These are phyloP conservation scores for Xylaria sp. DNA, from an alignment of 2,329 filamentous ascomycete genomes.

Conservation along the genomic window DNA sequence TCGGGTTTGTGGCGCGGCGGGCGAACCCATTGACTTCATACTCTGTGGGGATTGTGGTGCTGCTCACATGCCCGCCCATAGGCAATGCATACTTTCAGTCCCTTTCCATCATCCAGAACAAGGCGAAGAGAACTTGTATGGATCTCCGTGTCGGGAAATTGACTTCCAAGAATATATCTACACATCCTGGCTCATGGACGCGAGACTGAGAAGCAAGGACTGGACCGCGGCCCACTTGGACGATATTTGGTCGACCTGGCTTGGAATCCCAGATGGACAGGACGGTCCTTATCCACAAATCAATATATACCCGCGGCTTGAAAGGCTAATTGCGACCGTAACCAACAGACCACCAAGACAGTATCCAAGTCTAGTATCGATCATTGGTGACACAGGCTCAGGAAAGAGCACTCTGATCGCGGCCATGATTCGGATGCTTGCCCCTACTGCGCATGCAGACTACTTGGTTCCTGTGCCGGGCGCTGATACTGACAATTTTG, in stretches of 20 bases:
- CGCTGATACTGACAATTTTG: background rate
- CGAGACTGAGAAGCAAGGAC: background rate
- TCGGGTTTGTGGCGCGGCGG: background rate
- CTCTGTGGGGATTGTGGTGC: background rate
- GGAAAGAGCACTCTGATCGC: background rate
- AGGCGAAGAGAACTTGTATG: background rate
- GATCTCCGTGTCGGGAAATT: background rate
- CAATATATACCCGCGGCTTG: background rate
- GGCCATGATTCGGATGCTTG: conserved; percentile 4
- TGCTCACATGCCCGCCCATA: background rate
- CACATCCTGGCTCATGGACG: conserved; percentile 1
- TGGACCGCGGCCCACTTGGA: background rate
- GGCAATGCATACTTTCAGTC: background rate
- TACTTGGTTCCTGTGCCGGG: background rate
- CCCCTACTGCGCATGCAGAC: background rate
- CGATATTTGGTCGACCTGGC: background rate
- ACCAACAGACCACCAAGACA: background rate
- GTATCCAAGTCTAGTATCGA: background rate
- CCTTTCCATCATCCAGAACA: background rate
- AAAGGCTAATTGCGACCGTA: background rate
- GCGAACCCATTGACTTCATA: background rate
- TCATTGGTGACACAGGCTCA: background rate
- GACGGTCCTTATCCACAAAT: background rate
- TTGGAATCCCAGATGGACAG: background rate
- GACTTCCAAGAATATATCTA: background rate